Conservation (phyloP, 805 yeast species). For the Saturnispora dispora region DNA sequence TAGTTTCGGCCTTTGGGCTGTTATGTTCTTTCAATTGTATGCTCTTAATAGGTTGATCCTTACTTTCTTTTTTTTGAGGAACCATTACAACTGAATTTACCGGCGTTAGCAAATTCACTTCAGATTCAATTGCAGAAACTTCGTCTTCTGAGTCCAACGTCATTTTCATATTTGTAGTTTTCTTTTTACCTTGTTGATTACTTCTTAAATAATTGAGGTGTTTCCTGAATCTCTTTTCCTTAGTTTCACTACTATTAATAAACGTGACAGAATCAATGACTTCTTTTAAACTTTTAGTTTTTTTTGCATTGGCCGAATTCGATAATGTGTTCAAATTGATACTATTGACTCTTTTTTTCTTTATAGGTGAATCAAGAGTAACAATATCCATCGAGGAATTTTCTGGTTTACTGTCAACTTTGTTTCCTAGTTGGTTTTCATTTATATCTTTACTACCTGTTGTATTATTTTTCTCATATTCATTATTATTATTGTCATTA, state of each 20-base stretch:
- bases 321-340: neutral
- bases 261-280: neutral
- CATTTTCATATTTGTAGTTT: neutral
- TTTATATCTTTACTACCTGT: neutral
- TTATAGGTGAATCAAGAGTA: neutral
- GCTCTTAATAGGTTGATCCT: neutral
- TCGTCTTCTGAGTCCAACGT: constrained; percentile 3
- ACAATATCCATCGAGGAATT: neutral
- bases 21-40: neutral
- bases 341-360: neutral
- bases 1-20: neutral
- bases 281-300: neutral
- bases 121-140: neutral
- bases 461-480: neutral
- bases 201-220: neutral
- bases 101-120: neutral
- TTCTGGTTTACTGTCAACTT: neutral
- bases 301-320: neutral
- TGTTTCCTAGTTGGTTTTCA: neutral
- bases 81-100: neutral
- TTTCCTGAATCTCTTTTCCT: neutral
- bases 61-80: neutral
- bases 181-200: neutral
- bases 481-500: neutral
- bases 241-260: neutral